Evolutionary conservation across 164 flowering plant genomes (phyloP), one percentile per base, ranked within the genome.

Genomic region (Magnolia kwangsiensis): DNA sequence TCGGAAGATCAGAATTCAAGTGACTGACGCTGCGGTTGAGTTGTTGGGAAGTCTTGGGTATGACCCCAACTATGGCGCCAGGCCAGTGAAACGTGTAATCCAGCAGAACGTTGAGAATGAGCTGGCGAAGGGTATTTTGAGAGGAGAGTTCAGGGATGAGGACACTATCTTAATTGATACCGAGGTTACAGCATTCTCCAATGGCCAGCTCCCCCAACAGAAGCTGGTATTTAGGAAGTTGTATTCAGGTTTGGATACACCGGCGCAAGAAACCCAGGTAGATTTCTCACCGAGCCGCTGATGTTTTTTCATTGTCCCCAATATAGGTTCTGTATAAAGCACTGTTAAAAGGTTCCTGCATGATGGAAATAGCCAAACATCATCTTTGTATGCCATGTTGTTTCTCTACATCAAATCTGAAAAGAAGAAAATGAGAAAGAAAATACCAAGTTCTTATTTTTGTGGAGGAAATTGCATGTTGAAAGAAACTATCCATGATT

Each of bases 31-130:
- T 4, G 98, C 97, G 9, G 74, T 96, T 31, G 72, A 91, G 82
- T 88, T 94, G 4, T 86, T 96, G 2, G 99, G 95, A 13, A 87
- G 80, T 76, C 95, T 96, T 29, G 99, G 98, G 8, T 94, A 96
- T 74, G 99, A 96, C 73, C 97, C 97, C 8, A 94, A 86, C 86
- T 96, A 96, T 72, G 99, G 99, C 29, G 99, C 99, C 16, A 85
- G 99, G 80, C 98, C 98, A 1, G 98, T 94, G 20, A 96, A 96
- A 86, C 87, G 98, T 9, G 97, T 92, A 76, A 94, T 94, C 77
- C 99, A 96, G 68, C 99, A 91, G 78, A 74, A 94, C 24, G 90
- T 94, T 1, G 98, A 96, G 77, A 96, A 92, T 51, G 97, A 92
- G 78, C 88, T 96, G 31, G 99, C 99, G 29, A 96, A 91, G 85